Evolutionary conservation across 2,329 filamentous ascomycete genomes (phyloP), one percentile per base, ranked within the genome.

Genomic region (Arthroderma sp.): DNA sequence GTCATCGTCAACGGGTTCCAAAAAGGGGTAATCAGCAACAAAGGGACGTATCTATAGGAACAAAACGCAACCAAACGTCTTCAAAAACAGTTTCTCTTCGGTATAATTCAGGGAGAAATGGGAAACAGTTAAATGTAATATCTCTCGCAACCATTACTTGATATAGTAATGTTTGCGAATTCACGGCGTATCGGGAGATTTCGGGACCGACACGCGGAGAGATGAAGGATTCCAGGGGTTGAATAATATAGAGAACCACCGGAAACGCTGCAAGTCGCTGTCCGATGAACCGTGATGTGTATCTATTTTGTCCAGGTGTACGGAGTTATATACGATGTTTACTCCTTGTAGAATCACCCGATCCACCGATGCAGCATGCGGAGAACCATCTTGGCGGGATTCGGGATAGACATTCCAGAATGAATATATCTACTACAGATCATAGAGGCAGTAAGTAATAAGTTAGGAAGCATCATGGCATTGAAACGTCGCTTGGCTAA

Each of bases 121-220:
- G 35, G 13, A n/a, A 38, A 3, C 3, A 13, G 4, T 3, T 38
- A 4, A 9, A 38, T 38, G 4, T 51, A 19, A 15, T 17, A 17
- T 17, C 6, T 17, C 47, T 51, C 47, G 47, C 47, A 51, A 51
- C 47, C n/a, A 17, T 51, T 51, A 33, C 47, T 25, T n/a, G 1
- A 51, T 51, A 33, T 51, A 19, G 47, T 51, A 51, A 51, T 51
- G 6, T 31, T 33, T 33, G 47, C 47, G 47, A 33, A 51, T 51
- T 33, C 47, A 31, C 25, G 47, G 47, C 47, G 25, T 31, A 25
- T 51, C 47, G 47, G 47, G 47, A 33, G 47, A 51, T 33, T 7
- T 51, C 47, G 47, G 47, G 33, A 51, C 25, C 25, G 47, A 31
- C 28, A 31, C 5, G 35, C 15, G 3, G 4, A 38, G 35, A 38